Conservation (phyloP, 2,329 filamentous ascomycete species). For the Curvularia sp. region DNA sequence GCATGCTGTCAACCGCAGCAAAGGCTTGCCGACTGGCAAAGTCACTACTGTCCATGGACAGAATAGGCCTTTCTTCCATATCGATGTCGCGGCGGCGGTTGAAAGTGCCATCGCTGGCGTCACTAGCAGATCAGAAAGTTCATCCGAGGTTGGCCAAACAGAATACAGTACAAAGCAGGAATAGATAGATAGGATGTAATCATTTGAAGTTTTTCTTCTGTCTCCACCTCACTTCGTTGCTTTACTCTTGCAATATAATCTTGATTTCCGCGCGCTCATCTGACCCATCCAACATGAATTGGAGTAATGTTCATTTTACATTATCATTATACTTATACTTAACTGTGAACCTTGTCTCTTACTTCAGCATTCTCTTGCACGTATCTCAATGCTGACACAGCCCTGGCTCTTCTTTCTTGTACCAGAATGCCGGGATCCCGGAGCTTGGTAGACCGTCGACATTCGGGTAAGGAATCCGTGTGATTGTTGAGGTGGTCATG, state of each 20-base stretch:
- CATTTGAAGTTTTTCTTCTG: not conserved
- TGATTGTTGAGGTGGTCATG: not conserved
- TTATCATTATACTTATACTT: not conserved
- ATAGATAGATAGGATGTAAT: conserved; percentile 4
- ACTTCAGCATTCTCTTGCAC: not conserved
- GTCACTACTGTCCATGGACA: conserved; percentile 80
- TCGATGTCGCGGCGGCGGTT: conserved; percentile 87
- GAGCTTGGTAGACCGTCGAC: not conserved
- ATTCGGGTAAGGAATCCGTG: not conserved
- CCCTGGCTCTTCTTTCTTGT: not conserved
- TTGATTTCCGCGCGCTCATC: not conserved
- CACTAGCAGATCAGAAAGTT: conserved; percentile 30
- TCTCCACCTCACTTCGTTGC: not conserved
- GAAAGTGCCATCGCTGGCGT: conserved; percentile 86
- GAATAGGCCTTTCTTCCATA: conserved; percentile 90
- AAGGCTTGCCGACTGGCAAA: conserved; percentile 41
- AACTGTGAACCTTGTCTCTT: not conserved
- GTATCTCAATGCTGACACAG: not conserved
- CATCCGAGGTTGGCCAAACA: conserved; percentile 16
- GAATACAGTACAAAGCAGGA: conserved; percentile 27
- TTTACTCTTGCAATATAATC: not conserved
- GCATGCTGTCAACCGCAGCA: conserved; percentile 19
- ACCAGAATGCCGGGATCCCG: not conserved
- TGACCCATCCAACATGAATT: not conserved
- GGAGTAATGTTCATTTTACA: not conserved